Percentiles rank a stretch among this genome's conserved stretches.
Evolutionary conservation across 75 land plant genomes (phyloP).

Genomic region (Adiantum capillusveneris): DNA sequence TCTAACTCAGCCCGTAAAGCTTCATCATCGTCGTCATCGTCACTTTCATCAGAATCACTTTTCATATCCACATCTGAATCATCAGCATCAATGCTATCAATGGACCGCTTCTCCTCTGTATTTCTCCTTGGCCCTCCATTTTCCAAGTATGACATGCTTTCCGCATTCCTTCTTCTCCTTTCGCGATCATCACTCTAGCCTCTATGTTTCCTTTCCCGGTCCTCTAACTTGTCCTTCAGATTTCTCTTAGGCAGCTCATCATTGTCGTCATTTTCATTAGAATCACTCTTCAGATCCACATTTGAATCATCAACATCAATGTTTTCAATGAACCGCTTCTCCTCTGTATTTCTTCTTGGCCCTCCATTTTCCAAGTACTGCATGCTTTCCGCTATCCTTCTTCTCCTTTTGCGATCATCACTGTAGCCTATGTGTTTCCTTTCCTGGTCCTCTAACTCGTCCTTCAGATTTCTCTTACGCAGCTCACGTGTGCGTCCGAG

Average conservation of each 20-base stretch:
- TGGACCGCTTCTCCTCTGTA: conserved; percentile 55
- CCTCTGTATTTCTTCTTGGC: too few relatives aligned
- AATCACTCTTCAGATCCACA: too few relatives aligned
- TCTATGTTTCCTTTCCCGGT: too few relatives aligned
- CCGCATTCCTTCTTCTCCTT: too few relatives aligned
- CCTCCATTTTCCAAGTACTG: conserved; percentile 19
- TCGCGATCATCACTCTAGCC: too few relatives aligned
- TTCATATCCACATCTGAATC: conserved; percentile 86
- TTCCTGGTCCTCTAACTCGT: conserved; percentile 93
- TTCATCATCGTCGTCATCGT: conserved; percentile 88
- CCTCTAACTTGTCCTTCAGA: not conserved
- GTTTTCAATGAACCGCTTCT: too few relatives aligned
- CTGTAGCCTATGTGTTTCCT: conserved; percentile 54
- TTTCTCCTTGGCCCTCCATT: conserved; percentile 68
- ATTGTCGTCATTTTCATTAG: too few relatives aligned
- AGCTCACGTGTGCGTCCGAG: conserved; percentile 85
- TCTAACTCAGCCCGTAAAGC: conserved; percentile 88
- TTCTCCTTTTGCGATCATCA: conserved; percentile 75
- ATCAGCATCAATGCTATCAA: conserved; percentile 81
- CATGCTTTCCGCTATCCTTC: conserved; percentile 19
- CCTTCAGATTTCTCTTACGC: conserved; percentile 72
- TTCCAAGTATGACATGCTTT: too few relatives aligned
- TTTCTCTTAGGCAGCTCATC: too few relatives aligned
- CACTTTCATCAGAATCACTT: conserved; percentile 81
- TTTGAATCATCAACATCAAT: too few relatives aligned